Evolutionary conservation across 2,329 filamentous ascomycete genomes (phyloP).

Genomic region (Pseudofabraea citricarpa): DNA sequence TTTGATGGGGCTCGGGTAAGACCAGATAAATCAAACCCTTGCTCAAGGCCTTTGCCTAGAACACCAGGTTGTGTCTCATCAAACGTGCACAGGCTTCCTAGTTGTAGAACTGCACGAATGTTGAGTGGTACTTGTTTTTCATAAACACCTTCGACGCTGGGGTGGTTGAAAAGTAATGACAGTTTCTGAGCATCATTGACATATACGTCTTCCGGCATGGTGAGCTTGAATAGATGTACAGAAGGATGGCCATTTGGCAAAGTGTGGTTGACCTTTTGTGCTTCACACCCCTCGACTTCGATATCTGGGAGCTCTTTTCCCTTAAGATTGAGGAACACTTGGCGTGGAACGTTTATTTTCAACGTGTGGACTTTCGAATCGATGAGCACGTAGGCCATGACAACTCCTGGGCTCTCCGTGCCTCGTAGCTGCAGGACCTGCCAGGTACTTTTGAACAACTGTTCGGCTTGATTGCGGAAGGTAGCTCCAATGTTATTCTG

Average conservation of each 20-base stretch:
- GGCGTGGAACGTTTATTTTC: constrained; percentile 83
- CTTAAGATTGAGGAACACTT: constrained; percentile 89
- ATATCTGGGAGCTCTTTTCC: constrained; percentile 83
- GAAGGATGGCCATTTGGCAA: constrained; percentile 94
- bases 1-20: constrained; percentile 65
- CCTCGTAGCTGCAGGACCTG: constrained; percentile 84
- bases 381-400: constrained; percentile 85
- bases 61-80: constrained; percentile 88
- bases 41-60: constrained; percentile 85
- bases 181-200: constrained; percentile 81
- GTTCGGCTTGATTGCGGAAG: constrained; percentile 89
- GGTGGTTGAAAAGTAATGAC: constrained; percentile 78
- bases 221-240: constrained; percentile 89
- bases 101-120: constrained; percentile 78
- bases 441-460: constrained; percentile 90
- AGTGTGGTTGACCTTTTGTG: constrained; percentile 90
- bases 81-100: constrained; percentile 90
- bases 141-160: constrained; percentile 95
- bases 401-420: constrained; percentile 79
- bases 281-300: constrained; percentile 77
- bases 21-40: constrained; percentile 82
- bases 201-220: constrained; percentile 83
- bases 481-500: constrained; percentile 61
- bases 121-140: constrained; percentile 88
- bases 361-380: constrained; percentile 86